Percentiles rank a stretch among this genome's conserved stretches.
These are phyloP conservation scores for Nemania serpens DNA, from an alignment of 2,329 filamentous ascomycete genomes.

Conservation along the genomic window DNA sequence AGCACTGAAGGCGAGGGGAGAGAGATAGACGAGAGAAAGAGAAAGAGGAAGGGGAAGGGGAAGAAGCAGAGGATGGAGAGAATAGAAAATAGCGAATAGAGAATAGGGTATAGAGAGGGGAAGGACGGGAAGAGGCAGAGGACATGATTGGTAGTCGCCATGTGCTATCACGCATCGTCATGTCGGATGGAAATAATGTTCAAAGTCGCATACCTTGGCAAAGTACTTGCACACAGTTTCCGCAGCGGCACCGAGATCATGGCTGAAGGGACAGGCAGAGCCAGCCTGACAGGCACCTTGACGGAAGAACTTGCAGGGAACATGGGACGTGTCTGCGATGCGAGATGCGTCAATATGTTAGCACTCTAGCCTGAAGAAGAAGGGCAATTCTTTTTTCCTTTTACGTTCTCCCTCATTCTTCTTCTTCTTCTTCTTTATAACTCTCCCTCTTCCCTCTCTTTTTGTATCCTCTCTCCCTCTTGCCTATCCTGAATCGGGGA, in stretches of 20 bases:
- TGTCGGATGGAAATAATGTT: background rate
- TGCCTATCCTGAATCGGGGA: too few species aligned
- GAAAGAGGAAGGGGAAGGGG: too few species aligned
- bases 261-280: slow-evolving; percentile 93
- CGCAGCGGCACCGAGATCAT: slow-evolving; percentile 82
- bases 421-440: background rate
- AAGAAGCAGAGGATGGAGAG: too few species aligned
- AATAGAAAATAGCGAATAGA: too few species aligned
- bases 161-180: too few species aligned
- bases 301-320: slow-evolving; percentile 99
- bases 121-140: too few species aligned
- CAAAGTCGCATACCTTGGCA: slow-evolving; percentile 75
- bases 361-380: background rate
- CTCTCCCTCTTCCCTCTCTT: background rate
- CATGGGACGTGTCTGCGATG: slow-evolving; percentile 83
- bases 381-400: background rate
- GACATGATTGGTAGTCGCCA: too few species aligned
- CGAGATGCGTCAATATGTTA: slow-evolving; percentile 8
- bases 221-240: slow-evolving; percentile 99
- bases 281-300: slow-evolving; percentile 96
- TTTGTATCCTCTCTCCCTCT: background rate
- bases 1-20: too few species aligned
- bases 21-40: too few species aligned
- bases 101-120: too few species aligned
- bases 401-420: background rate